phyloP scores from a whole-genome alignment of 228 moss, liverwort and hornwort species.

The Sphagnum magellanicum region DNA sequence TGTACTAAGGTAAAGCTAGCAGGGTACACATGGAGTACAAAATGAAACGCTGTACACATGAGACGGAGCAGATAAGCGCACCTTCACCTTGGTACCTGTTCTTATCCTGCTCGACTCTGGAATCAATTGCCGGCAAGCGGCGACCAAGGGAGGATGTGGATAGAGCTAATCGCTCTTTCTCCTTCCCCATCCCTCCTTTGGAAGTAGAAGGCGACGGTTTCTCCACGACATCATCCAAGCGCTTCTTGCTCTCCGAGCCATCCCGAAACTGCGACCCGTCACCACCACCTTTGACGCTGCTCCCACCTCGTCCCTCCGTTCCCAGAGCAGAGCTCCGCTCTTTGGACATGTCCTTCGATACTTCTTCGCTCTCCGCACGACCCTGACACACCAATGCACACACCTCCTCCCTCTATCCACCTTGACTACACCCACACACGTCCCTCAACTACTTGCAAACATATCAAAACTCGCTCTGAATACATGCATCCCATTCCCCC shows the following conservation, averaged over 20 bases:
- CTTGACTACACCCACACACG: too few species aligned
- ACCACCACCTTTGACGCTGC: slow-evolving; percentile 11
- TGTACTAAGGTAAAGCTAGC: too few species aligned
- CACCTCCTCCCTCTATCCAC: too few species aligned
- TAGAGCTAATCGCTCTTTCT: slow-evolving; percentile 23
- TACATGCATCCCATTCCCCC: too few species aligned
- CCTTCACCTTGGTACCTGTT: not conserved
- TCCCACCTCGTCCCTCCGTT: slow-evolving; percentile 52
- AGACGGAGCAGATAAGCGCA: not conserved
- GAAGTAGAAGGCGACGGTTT: slow-evolving; percentile 83
- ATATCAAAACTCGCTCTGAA: too few species aligned
- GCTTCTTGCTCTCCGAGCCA: slow-evolving; percentile 58
- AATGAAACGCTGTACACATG: too few species aligned
- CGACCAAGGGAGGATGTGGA: not conserved
- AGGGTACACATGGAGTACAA: too few species aligned
- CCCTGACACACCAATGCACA: too few species aligned
- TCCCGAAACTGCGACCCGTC: slow-evolving; percentile 40
- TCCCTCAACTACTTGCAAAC: too few species aligned
- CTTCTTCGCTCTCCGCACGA: too few species aligned
- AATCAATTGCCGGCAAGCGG: not conserved
- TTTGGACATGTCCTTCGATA: slow-evolving; percentile 44
- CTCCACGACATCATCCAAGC: slow-evolving; percentile 72
- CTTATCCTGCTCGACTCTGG: not conserved
- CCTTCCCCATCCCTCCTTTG: slow-evolving; percentile 58
- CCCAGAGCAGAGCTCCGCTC: slow-evolving; percentile 54